Evolutionary conservation across 331 rosid genomes (phyloP).

Genomic region (Malus hybrid): DNA sequence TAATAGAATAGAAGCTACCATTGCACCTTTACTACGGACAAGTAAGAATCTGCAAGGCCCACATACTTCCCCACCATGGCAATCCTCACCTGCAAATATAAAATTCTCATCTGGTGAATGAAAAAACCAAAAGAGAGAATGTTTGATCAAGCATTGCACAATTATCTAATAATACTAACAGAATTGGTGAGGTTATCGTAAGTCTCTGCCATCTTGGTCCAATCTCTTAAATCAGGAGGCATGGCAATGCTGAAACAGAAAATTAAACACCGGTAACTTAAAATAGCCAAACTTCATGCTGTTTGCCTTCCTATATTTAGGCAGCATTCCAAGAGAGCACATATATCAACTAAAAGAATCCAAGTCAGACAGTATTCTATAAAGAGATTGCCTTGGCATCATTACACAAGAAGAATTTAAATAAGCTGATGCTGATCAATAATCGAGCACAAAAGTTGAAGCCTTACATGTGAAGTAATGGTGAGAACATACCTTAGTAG

Average conservation of each 20-base stretch:
- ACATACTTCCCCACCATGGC: conserved; percentile 99
- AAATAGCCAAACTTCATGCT: neutral
- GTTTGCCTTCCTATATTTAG: neutral
- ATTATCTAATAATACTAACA: conserved; percentile 41
- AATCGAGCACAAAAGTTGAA: neutral
- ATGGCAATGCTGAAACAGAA: conserved; percentile 49
- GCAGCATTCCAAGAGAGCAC: neutral
- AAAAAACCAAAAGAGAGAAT: neutral
- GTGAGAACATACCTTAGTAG: conserved; percentile 38
- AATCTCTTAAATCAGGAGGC: conserved; percentile 69
- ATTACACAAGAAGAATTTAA: conserved; percentile 8
- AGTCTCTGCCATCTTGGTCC: conserved; percentile 91
- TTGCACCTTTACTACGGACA: conserved; percentile 88
- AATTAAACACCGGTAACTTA: conserved; percentile 9
- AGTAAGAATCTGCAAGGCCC: conserved; percentile 87
- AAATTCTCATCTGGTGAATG: conserved; percentile 14
- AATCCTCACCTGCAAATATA: conserved; percentile 68
- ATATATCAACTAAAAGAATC: conserved; percentile 9
- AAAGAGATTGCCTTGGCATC: conserved; percentile 3
- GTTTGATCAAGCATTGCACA: conserved; percentile 4
- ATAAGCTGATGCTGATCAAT: conserved; percentile 3
- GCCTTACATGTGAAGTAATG: neutral
- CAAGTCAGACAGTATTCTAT: neutral
- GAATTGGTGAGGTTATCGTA: conserved; percentile 72
- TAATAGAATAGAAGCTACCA: conserved; percentile 18